These are phyloP conservation scores for Trichoderma arundinaceum DNA, from an alignment of 2,329 filamentous ascomycete species.

Conservation along the genomic window DNA sequence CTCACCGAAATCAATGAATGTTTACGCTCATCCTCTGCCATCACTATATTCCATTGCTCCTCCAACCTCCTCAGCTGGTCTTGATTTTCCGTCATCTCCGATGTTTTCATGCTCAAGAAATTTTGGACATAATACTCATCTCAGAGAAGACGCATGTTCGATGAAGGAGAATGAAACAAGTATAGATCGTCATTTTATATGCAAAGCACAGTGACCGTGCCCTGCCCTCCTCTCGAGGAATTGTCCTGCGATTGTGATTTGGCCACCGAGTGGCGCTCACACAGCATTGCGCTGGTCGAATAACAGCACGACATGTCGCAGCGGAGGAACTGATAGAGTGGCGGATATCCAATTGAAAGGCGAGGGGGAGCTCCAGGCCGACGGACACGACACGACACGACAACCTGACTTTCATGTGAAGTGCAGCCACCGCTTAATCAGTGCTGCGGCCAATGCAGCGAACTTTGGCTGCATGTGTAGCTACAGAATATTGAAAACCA, in stretches of 20 bases:
- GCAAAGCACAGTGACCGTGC: constrained; percentile 4
- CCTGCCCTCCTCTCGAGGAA: neutral
- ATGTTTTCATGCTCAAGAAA: neutral
- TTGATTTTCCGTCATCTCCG: constrained; percentile 29
- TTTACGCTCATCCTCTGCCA: constrained; percentile 31
- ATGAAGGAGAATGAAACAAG: neutral
- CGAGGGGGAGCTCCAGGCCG: neutral
- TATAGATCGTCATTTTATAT: constrained; percentile 28
- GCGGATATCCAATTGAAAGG: constrained; percentile 8
- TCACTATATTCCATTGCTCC: constrained; percentile 26
- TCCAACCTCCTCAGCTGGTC: constrained; percentile 22
- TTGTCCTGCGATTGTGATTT: constrained; percentile 16
- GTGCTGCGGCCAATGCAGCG: constrained; percentile 14
- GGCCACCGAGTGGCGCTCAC: constrained; percentile 22
- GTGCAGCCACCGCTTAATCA: constrained; percentile 21
- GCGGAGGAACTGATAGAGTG: constrained; percentile 28
- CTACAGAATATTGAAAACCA: neutral
- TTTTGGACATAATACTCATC: constrained; percentile 15
- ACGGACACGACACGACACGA: constrained; percentile 29
- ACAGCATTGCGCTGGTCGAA: constrained; percentile 30
- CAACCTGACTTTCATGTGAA: constrained; percentile 23
- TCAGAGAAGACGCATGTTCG: neutral
- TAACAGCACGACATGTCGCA: constrained; percentile 30
- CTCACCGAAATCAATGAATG: constrained; percentile 24
- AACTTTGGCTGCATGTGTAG: constrained; percentile 25